Base-by-base conservation (phyloP, 306 rosid genomes). In the Castanospermum australe region DNA sequence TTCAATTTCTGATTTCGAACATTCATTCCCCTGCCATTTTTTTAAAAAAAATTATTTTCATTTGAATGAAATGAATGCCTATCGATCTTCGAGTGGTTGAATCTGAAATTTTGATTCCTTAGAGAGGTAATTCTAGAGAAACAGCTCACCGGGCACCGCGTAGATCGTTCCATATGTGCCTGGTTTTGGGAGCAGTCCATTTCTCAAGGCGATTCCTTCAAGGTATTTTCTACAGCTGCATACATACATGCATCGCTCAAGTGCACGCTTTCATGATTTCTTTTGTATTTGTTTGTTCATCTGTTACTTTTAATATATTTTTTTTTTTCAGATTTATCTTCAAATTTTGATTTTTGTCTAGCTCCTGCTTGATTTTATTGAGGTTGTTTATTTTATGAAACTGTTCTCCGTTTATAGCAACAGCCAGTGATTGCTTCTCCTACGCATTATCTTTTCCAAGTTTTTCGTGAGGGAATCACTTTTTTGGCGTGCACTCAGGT, bases 91-190 rank as follows among this genome's bases (percentile, higher is more conserved):
- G 8, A 21, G 45, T 9, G 44, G 55, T 52, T 33, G 47, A 25
- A 28, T 81, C 60, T 36, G 50, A 74, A 75, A 8, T 14, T 86
- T 75, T 11, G 54, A 28, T 79, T 87, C 76, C 8, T 18, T 74
- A 95, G 99, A 36, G 99, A 95, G 89, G 92, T 95, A 38, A 93
- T 95, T 77, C 92, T 95, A 9, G 98, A 95, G 97, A 95, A 95
- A 76, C 99, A 95, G 90, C 92, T 95, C 13, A 85, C 96, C 9
- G 99, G 96, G 33, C 99, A 90, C 83, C 90, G 98, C n/a, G 98
- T 92, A 47, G 99, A 91, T 79, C 99, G 99, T 67, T 95, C 98
- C 32, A 92, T 95, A 14, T 95, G 98, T 68, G 79, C 75, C 14
- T 95, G 98, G 99, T 95, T 90, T 79, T 95, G 98, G 98, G 95